Conservation (phyloP, 306 rosid genomes). For the Neltuma alba region DNA sequence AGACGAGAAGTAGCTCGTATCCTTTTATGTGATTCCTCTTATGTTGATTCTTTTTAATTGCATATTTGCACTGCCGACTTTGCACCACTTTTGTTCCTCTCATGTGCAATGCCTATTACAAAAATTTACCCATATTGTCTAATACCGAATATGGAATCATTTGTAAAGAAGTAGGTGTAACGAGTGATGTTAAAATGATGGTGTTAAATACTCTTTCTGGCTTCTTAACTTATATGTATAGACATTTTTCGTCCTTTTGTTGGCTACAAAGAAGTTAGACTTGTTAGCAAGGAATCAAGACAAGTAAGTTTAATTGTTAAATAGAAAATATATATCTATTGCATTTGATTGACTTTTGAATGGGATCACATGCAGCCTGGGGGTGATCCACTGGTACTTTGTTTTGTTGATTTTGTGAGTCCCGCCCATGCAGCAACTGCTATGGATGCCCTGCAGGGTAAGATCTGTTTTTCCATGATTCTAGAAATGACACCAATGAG, state of each 20-base stretch:
- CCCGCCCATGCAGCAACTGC: slow-evolving; percentile 99
- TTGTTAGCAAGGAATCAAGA: slow-evolving; percentile 96
- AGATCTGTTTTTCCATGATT: slow-evolving; percentile 39
- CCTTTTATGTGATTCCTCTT: slow-evolving; percentile 45
- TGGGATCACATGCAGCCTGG: slow-evolving; percentile 76
- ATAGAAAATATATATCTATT: slow-evolving; percentile 19
- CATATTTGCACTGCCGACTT: slow-evolving; percentile 16
- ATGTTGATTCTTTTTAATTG: slow-evolving; percentile 25
- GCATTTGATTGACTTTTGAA: slow-evolving; percentile 38
- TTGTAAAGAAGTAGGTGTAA: background rate
- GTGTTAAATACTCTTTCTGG: background rate
- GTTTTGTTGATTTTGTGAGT: slow-evolving; percentile 93
- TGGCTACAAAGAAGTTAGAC: slow-evolving; percentile 99
- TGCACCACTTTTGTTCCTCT: background rate
- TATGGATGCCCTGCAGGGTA: slow-evolving; percentile 97
- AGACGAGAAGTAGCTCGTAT: slow-evolving; percentile 99
- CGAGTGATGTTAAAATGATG: background rate
- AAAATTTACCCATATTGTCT: background rate
- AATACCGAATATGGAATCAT: background rate
- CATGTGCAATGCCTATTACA: background rate
- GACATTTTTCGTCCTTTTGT: slow-evolving; percentile 98
- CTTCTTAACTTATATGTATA: slow-evolving; percentile 53
- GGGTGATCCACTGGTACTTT: slow-evolving; percentile 90
- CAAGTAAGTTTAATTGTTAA: slow-evolving; percentile 62
- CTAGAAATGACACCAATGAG: slow-evolving; percentile 26